These are phyloP conservation scores for Kokia cookei DNA, from an alignment of 441 rosid genomes.

Conservation along the genomic window DNA sequence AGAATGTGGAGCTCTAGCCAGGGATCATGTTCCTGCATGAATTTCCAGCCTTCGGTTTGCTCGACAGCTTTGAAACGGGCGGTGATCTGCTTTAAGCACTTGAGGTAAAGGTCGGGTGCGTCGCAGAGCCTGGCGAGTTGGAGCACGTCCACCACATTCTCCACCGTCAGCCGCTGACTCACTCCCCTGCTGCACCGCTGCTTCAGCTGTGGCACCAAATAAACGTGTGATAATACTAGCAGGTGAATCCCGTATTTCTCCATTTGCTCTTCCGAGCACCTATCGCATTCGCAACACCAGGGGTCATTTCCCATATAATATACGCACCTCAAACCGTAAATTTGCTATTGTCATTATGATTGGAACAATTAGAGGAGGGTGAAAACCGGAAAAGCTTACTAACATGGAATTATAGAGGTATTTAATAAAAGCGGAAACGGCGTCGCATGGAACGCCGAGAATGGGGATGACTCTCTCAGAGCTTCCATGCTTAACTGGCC, in stretches of 20 bases:
- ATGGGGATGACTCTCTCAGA: constrained; percentile 53
- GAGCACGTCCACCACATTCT: constrained; percentile 70
- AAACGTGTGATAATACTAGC: constrained; percentile 71
- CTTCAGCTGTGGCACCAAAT: constrained; percentile 62
- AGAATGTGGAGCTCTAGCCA: constrained; percentile 71
- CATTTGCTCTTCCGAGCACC: constrained; percentile 59
- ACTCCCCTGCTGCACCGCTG: constrained; percentile 55
- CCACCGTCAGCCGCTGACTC: constrained; percentile 41
- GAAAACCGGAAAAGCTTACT: not conserved
- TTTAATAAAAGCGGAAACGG: constrained; percentile 59
- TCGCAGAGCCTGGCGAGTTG: constrained; percentile 78
- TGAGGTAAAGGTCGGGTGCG: constrained; percentile 68
- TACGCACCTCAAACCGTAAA: no score
- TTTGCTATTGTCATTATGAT: no score
- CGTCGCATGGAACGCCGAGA: constrained; percentile 75
- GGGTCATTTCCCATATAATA: not conserved
- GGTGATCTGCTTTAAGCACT: constrained; percentile 46
- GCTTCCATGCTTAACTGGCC: constrained; percentile 52
- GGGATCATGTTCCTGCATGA: constrained; percentile 78
- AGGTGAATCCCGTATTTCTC: constrained; percentile 78
- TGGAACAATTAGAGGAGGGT: not conserved
- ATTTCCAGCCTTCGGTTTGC: constrained; percentile 76
- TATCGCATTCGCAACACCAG: constrained; percentile 3
- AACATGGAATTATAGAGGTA: constrained; percentile 67
- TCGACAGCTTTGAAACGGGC: constrained; percentile 45